phyloP scores from a whole-genome alignment of 208 protist species.

The Acanthamoeba healyi region DNA sequence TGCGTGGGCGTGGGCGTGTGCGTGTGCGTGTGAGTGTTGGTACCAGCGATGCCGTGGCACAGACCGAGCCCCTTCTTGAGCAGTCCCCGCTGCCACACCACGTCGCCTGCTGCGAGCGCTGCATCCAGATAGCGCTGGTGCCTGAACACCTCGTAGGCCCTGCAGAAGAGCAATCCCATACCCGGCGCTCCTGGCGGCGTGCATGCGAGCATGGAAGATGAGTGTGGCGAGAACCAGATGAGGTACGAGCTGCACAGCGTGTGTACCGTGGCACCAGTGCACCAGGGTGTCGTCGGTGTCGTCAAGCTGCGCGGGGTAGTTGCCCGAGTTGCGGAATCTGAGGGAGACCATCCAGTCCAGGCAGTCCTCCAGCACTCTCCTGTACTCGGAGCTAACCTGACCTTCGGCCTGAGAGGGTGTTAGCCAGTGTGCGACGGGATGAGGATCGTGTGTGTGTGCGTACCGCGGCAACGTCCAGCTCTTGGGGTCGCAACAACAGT shows the following conservation, averaged over 20 bases:
- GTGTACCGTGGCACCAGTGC: conserved; percentile 67
- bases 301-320: conserved; percentile 40
- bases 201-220: not conserved
- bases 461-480: conserved; percentile 11
- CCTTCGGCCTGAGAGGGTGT: conserved; percentile 11
- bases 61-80: conserved; percentile 60
- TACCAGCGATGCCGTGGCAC: conserved; percentile 48
- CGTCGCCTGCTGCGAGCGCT: conserved; percentile 11
- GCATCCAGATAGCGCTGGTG: conserved; percentile 15
- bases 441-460: not conserved
- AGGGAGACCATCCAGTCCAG: conserved; percentile 39
- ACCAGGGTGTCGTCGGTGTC: conserved; percentile 31
- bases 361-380: not conserved
- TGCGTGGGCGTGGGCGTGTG: not conserved
- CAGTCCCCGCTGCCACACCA: conserved; percentile 24
- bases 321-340: not conserved
- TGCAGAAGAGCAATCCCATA: conserved; percentile 3
- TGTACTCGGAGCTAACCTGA: not conserved
- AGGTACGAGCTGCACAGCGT: not conserved
- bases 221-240: not conserved
- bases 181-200: not conserved
- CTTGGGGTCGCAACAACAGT: not conserved
- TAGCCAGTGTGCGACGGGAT: not conserved
- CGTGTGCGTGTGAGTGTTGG: not conserved
- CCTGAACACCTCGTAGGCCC: conserved; percentile 8